Percentiles rank a stretch among this genome's conserved stretches.
Evolutionary conservation across 441 rosid species (phyloP).

Genomic region (Mallotus japonicus): DNA sequence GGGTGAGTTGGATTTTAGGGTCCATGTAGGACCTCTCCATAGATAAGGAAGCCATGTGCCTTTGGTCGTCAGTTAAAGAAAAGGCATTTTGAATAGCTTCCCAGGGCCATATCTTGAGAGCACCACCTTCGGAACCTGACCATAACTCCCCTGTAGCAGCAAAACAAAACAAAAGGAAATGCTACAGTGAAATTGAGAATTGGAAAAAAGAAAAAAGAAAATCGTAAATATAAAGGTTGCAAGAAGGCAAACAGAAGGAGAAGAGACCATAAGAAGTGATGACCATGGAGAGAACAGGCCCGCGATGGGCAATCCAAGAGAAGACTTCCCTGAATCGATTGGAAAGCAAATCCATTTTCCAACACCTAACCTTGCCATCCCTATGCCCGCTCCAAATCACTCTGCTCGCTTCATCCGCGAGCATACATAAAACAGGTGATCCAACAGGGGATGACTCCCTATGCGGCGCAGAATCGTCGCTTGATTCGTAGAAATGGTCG

Average conservation of each 20-base stretch:
- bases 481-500: conserved; percentile 65
- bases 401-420: conserved; percentile 64
- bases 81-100: conserved; percentile 84
- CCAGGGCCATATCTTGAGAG: conserved; percentile 93
- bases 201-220: conserved; percentile 5
- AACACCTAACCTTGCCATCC: conserved; percentile 84
- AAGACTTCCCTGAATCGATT: conserved; percentile 72
- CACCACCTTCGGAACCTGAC: conserved; percentile 90
- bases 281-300: conserved; percentile 66
- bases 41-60: conserved; percentile 83
- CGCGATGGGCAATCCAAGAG: conserved; percentile 89
- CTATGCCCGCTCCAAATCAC: conserved; percentile 94
- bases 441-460: conserved; percentile 62
- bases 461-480: conserved; percentile 78
- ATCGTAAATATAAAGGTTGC: background rate
- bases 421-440: conserved; percentile 64
- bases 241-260: conserved; percentile 3
- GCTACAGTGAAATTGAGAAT: background rate
- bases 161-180: background rate
- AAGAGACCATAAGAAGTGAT: conserved; percentile 65
- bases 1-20: conserved; percentile 73
- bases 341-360: conserved; percentile 66
- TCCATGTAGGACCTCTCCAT: conserved; percentile 91
- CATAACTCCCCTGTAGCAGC: conserved; percentile 78
- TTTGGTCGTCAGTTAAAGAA: conserved; percentile 72